Conservation (phyloP, 805 yeast genomes). For the Candida maris region DNA sequence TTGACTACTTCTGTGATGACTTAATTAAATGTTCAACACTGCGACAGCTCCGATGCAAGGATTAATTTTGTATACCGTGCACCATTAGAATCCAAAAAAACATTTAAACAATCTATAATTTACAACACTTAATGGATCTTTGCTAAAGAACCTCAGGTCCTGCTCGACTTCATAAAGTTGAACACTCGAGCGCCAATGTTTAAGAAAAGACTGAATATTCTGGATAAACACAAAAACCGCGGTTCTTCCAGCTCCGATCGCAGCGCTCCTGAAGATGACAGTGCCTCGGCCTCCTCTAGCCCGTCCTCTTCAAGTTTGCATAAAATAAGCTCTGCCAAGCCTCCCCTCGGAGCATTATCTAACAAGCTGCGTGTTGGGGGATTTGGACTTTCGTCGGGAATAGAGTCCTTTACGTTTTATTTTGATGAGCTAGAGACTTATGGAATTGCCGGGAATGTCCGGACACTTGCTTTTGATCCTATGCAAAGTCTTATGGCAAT, state of each 20-base stretch:
- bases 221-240: constrained; percentile 12
- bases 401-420: constrained; percentile 26
- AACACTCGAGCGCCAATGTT: constrained; percentile 12
- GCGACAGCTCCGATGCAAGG: too few relatives aligned
- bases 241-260: constrained; percentile 1
- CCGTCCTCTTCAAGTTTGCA: constrained; percentile 7
- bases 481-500: constrained; percentile 83
- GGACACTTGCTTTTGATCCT: constrained; percentile 77
- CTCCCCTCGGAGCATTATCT: constrained; percentile 5
- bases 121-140: too few relatives aligned
- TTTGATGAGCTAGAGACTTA: constrained; percentile 36
- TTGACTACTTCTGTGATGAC: too few relatives aligned
- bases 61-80: too few relatives aligned
- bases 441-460: constrained; percentile 63
- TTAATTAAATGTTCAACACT: too few relatives aligned
- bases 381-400: constrained; percentile 28
- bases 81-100: too few relatives aligned
- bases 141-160: too few relatives aligned
- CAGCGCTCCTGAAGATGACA: not conserved
- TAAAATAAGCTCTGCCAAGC: constrained; percentile 10
- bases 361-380: constrained; percentile 14
- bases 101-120: too few relatives aligned
- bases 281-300: constrained; percentile 2
- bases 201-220: constrained; percentile 16
- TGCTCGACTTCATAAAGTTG: too few relatives aligned